Evolutionary conservation across 1,284 basidiomycete genomes (phyloP).

Genomic region (Ceratobasidium sp.): DNA sequence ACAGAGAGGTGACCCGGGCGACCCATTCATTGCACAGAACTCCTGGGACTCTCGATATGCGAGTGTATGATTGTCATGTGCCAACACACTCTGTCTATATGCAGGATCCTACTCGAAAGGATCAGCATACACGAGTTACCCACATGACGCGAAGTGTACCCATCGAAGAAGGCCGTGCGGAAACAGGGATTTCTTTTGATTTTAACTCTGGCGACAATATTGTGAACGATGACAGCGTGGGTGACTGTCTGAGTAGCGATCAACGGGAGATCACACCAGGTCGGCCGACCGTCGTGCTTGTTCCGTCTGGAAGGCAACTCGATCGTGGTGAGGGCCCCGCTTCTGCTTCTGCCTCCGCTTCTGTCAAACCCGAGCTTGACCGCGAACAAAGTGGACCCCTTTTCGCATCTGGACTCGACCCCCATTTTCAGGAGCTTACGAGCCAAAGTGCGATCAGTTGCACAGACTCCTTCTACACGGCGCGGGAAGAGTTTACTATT

Average conservation of each 20-base stretch:
- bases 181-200: constrained; percentile 37
- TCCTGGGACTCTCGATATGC: constrained; percentile 25
- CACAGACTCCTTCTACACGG: constrained; percentile 25
- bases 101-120: constrained; percentile 17
- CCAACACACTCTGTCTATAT: constrained; percentile 37
- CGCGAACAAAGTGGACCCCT: constrained; percentile 29
- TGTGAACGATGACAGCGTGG: constrained; percentile 29
- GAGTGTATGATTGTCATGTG: constrained; percentile 37
- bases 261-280: constrained; percentile 35
- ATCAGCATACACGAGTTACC: constrained; percentile 30
- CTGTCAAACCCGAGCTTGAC: constrained; percentile 39
- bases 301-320: constrained; percentile 38
- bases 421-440: constrained; percentile 24
- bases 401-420: constrained; percentile 32
- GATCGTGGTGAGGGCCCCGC: constrained; percentile 32
- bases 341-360: constrained; percentile 39
- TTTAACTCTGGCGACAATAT: constrained; percentile 34
- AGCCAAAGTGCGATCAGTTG: constrained; percentile 22
- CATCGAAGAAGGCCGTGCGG: constrained; percentile 28
- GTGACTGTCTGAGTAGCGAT: constrained; percentile 29
- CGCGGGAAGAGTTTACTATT: constrained; percentile 12
- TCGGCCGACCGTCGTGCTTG: constrained; percentile 41
- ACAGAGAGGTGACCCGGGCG: constrained; percentile 28
- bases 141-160: not conserved
- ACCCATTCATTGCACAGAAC: constrained; percentile 27